Evolutionary conservation across 768 basidiomycete genomes (phyloP).

Genomic region (Pilatotrama ljubarskyi): DNA sequence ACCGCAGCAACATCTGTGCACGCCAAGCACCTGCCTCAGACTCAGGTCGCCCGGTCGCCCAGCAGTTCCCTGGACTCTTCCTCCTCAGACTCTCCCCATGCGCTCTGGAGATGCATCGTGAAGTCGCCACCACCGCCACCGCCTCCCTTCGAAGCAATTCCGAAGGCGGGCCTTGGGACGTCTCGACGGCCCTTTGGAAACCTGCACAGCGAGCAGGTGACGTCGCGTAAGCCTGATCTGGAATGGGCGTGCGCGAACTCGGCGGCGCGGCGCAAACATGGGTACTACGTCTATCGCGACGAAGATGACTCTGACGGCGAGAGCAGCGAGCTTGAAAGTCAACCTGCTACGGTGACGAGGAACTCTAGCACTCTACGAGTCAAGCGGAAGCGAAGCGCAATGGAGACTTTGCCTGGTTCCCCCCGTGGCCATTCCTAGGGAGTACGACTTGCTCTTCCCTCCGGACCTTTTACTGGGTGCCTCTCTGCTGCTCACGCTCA

Average conservation of each 20-base stretch:
- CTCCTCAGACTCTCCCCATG: conserved; percentile 18
- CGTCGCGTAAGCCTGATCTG: conserved; percentile 34
- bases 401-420: no score
- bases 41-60: conserved; percentile 6
- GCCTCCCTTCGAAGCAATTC: neutral
- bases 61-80: conserved; percentile 12
- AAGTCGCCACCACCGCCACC: conserved; percentile 29
- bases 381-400: neutral
- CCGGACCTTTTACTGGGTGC: conserved; percentile 34
- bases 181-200: neutral
- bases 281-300: conserved; percentile 15
- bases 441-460: conserved; percentile 26
- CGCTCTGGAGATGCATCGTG: conserved; percentile 33
- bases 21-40: neutral
- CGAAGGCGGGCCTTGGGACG: conserved; percentile 4
- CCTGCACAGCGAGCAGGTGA: neutral
- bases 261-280: conserved; percentile 37
- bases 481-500: conserved; percentile 31
- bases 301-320: conserved; percentile 25
- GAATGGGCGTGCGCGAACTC: conserved; percentile 49
- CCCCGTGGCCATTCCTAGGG: conserved; percentile 19
- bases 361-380: neutral
- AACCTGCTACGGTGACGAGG: no score
- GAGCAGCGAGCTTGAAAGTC: neutral
- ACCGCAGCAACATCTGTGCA: conserved; percentile 12